Conservation (phyloP, 1,284 basidiomycete species). For the Cryptococcus hybrid region DNA sequence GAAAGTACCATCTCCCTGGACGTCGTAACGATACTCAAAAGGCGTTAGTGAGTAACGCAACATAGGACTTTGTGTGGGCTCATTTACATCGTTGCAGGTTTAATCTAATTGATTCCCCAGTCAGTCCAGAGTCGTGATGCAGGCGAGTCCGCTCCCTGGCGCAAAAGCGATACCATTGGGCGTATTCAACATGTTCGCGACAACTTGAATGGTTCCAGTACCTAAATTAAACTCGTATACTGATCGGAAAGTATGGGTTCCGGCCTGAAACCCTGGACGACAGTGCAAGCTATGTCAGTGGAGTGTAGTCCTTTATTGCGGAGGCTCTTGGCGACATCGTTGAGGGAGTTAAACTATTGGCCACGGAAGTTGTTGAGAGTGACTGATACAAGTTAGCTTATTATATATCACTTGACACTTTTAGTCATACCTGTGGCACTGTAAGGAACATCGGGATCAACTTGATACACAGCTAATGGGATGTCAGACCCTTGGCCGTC, state of each 20-base stretch:
- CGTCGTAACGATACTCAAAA: neutral
- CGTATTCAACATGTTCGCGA: constrained; percentile 62
- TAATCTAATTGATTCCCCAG: constrained; percentile 16
- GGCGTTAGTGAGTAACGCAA: neutral
- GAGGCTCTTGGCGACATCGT: constrained; percentile 67
- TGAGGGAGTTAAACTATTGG: constrained; percentile 73
- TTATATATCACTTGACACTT: too few relatives aligned
- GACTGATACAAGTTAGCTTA: constrained; percentile 28
- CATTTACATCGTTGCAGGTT: constrained; percentile 24
- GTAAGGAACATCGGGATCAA: constrained; percentile 63
- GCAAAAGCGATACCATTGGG: constrained; percentile 32
- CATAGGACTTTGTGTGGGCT: neutral
- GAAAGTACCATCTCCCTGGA: constrained; percentile 7
- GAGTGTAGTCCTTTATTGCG: constrained; percentile 3
- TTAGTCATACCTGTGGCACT: constrained; percentile 54
- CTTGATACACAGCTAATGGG: constrained; percentile 63
- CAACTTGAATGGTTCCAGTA: constrained; percentile 62
- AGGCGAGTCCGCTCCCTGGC: constrained; percentile 27
- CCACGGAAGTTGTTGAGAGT: constrained; percentile 71
- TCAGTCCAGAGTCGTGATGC: constrained; percentile 29
- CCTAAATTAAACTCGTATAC: constrained; percentile 67
- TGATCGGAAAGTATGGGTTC: constrained; percentile 61
- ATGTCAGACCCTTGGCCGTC: constrained; percentile 62
- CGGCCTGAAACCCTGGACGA: constrained; percentile 34
- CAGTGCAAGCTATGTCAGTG: constrained; percentile 18